Base-by-base conservation (phyloP, 176 grass and related monocot species). In the Avena atlantica region DNA sequence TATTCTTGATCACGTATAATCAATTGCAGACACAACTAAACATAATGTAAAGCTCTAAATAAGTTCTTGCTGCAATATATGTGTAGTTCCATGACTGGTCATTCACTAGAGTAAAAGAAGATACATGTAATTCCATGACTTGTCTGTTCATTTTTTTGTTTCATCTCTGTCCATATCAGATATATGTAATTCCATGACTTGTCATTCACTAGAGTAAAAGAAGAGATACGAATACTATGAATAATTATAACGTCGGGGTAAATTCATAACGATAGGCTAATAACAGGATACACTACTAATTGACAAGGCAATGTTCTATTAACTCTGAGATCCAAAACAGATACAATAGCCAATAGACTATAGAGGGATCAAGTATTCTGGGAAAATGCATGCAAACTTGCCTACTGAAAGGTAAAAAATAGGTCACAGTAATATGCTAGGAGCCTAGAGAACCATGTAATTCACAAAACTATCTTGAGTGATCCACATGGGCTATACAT, bases 381-480 rank as follows among this genome's bases (percentile, higher is more conserved):
- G 34, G 34, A 25, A 34, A 80, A 70, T 78, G 19, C 36, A 88
- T 83, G 29, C 16, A 10, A 78, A 53, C 11, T 47, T 55, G 34
- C 11, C 76, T 29, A 21, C 76, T 10, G 4, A 57, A 82, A 77
- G 48, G 16, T n/a, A 83, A 77, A 78, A 3, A 16, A 57, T 47
- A 34, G 16, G 59, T 61, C 4, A 34, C 4, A 66, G 9, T 2
- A 76, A 19, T 5, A 45, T 75, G 25, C 3, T 36, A 59, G 49
- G 44, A 74, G 57, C 57, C n/a, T 23, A 61, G 9, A 48, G 27
- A 36, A 34, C 23, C 37, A 69, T 9, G 15, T 36, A 37, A 6
- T 52, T 51, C 66, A 37, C 0, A 63, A 1, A 47, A 61, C 17
- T 40, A 37, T 34, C 25, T n/a, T 17, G 25, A 64, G 13, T 29